Evolutionary conservation across 768 basidiomycete genomes (phyloP).

Genomic region (Candolleomyces eurysporus): DNA sequence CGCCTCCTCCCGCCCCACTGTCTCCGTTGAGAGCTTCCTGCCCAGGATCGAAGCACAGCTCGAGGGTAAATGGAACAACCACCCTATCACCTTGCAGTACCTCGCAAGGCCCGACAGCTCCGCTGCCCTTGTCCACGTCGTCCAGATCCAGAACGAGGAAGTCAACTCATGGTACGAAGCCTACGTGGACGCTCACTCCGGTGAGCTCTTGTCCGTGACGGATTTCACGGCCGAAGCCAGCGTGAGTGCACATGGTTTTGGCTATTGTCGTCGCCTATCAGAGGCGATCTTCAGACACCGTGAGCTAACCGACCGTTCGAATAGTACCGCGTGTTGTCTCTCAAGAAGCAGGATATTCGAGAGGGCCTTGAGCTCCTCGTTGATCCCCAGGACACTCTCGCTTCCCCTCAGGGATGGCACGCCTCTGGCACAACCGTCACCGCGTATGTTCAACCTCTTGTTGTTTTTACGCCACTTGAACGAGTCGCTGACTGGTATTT

Average conservation of each 20-base stretch:
- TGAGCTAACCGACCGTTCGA: not conserved
- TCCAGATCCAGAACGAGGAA: constrained; percentile 30
- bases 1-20: constrained; percentile 29
- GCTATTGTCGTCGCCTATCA: not conserved
- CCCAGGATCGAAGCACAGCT: constrained; percentile 16
- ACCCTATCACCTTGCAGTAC: constrained; percentile 37
- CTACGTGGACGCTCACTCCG: constrained; percentile 51
- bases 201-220: constrained; percentile 45
- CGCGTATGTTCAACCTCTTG: not conserved
- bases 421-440: not conserved
- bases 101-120: constrained; percentile 35
- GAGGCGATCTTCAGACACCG: too few species aligned
- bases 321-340: constrained; percentile 45
- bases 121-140: constrained; percentile 34
- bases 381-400: constrained; percentile 46
- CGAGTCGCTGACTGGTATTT: not conserved
- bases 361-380: constrained; percentile 46
- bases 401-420: constrained; percentile 53
- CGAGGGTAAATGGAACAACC: constrained; percentile 32
- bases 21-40: constrained; percentile 27
- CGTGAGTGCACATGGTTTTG: constrained; percentile 19
- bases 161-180: constrained; percentile 52
- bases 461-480: not conserved
- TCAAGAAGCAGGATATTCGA: constrained; percentile 44
- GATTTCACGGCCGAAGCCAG: constrained; percentile 50